Evolutionary conservation across 148 eudicot genomes (phyloP).

Genomic region (Gaultheria prostrata): DNA sequence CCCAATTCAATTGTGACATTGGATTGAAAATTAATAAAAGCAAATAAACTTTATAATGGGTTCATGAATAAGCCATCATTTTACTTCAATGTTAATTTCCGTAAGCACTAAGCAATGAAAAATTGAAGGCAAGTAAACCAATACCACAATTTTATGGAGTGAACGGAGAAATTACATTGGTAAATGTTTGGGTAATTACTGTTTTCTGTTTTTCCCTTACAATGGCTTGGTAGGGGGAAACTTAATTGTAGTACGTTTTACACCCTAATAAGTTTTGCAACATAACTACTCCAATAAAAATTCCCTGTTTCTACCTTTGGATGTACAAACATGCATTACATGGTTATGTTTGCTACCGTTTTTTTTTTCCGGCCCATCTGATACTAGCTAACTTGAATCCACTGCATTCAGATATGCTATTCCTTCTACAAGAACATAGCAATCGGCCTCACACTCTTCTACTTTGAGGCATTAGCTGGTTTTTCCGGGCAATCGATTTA

Average conservation of each 20-base stretch:
- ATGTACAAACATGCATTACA: background rate
- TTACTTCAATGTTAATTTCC: background rate
- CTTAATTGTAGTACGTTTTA: background rate
- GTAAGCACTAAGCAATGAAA: background rate
- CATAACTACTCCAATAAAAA: background rate
- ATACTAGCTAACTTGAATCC: slow-evolving; percentile 19
- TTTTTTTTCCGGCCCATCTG: background rate
- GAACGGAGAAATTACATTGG: background rate
- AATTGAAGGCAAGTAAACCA: background rate
- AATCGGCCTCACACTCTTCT: slow-evolving; percentile 77
- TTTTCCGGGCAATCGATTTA: slow-evolving; percentile 74
- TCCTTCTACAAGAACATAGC: slow-evolving; percentile 84
- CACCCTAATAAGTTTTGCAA: background rate
- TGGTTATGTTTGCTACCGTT: background rate
- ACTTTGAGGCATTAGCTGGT: slow-evolving; percentile 68
- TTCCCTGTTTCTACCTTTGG: background rate
- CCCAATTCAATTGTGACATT: too few relatives aligned
- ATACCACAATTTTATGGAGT: background rate
- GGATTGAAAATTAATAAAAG: background rate
- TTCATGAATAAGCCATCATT: background rate
- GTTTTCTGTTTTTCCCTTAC: background rate
- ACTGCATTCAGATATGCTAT: slow-evolving; percentile 57
- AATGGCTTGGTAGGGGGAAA: background rate
- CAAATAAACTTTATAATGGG: background rate
- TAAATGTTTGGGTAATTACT: background rate